A percentile compares a stretch with the other conserved stretches of the same genome.
These are phyloP conservation scores for Achaetomium macrosporum DNA, from an alignment of 2,329 filamentous ascomycete species.

Conservation along the genomic window DNA sequence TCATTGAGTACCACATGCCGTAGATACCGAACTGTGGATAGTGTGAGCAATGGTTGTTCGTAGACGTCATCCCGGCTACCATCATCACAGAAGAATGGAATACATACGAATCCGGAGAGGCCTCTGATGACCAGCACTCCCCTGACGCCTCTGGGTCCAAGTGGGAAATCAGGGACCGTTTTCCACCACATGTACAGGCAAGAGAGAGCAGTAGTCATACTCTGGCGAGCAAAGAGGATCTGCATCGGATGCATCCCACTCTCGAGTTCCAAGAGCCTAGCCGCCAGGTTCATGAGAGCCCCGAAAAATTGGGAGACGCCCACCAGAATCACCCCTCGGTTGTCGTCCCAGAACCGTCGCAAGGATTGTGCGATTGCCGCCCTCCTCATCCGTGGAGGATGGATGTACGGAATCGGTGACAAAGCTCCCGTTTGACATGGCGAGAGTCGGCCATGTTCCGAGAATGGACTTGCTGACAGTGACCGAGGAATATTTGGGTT, in stretches of 20 bases:
- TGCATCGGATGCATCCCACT: slow-evolving; percentile 77
- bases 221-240: slow-evolving; percentile 75
- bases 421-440: slow-evolving; percentile 18
- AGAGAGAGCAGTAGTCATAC: slow-evolving; percentile 62
- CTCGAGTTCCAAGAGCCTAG: slow-evolving; percentile 67
- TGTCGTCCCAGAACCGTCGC: slow-evolving; percentile 50
- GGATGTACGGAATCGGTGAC: slow-evolving; percentile 9
- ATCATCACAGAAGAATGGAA: not conserved
- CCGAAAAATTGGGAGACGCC: slow-evolving; percentile 74
- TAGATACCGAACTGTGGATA: slow-evolving; percentile 60
- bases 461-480: slow-evolving; percentile 38
- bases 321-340: slow-evolving; percentile 69
- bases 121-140: slow-evolving; percentile 63
- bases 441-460: slow-evolving; percentile 28
- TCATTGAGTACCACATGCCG: slow-evolving; percentile 60
- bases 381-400: slow-evolving; percentile 21
- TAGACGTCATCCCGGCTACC: too few species aligned
- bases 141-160: slow-evolving; percentile 62
- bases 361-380: slow-evolving; percentile 22
- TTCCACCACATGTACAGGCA: slow-evolving; percentile 68
- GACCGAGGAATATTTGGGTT: slow-evolving; percentile 32
- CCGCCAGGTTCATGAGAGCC: slow-evolving; percentile 77
- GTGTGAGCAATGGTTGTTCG: slow-evolving; percentile 33
- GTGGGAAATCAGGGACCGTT: slow-evolving; percentile 61
- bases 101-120: slow-evolving; percentile 50